Evolutionary conservation across 192 early-diverging fungal genomes (phyloP), one percentile per base, ranked within the genome.

Genomic region (Backusella liffmaniae): DNA sequence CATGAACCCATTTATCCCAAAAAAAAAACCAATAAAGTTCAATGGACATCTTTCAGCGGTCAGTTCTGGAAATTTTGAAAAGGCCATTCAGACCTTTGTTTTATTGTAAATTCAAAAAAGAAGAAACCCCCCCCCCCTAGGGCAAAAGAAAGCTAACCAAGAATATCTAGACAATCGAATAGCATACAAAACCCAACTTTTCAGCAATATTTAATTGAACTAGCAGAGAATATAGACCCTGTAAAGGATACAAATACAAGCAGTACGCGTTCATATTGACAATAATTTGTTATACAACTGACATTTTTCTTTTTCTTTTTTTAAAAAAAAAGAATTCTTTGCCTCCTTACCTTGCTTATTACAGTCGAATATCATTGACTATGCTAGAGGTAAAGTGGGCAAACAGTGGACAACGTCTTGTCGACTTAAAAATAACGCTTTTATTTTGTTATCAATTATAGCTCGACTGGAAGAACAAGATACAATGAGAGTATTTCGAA

Each of bases 321-420:
- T 32, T n/a, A n/a, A n/a, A 32, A 32, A 32, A 32, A 3, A 62
- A 81, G 80, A 70, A 21, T 81, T 81, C 46, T 81, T 81, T 75
- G 72, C 76, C 21, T 36, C 72, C 16, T 23, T 81, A 35, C 76
- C 80, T 32, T 68, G 56, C 29, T 56, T 81, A 30, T 67, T 77
- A 29, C 80, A 81, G 29, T 74, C 76, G n/a, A 77, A 59, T 41
- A 73, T 81, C 15, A 73, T 81, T 49, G 80, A 77, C 42, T 74
- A 66, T 74, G 80, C 73, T 12, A 77, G 51, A 72, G 80, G 80
- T 81, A 75, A 32, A 75, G n/a, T 44, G 15, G 5, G 29, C 5
- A 8, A 5, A 56, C 21, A 56, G 21, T 7, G 9, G 18, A 23
- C 6, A 56, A 56, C 7, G 49, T 51, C 0, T 56, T 21, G 9